These are phyloP conservation scores for Hypoxylon fuscum DNA, from an alignment of 495 filamentous ascomycete species.

Conservation along the genomic window DNA sequence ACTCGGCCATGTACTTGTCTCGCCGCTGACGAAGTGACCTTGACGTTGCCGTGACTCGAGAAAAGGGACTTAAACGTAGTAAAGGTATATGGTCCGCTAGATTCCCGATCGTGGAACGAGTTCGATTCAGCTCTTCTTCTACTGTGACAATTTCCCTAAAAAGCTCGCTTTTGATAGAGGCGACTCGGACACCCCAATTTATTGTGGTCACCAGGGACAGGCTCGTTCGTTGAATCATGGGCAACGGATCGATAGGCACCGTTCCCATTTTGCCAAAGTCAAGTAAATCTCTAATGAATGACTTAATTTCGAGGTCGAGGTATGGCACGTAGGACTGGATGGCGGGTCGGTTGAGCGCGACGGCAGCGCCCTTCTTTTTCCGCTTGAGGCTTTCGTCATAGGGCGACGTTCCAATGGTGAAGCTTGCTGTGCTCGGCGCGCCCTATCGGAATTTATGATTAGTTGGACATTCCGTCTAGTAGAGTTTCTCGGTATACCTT, in stretches of 20 bases:
- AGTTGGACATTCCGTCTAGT: slow-evolving; percentile 1
- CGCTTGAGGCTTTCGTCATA: slow-evolving; percentile 68
- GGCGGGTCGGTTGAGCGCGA: slow-evolving; percentile 69
- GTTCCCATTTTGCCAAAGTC: slow-evolving; percentile 60
- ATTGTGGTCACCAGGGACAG: slow-evolving; percentile 66
- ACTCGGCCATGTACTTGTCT: slow-evolving; percentile 61
- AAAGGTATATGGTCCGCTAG: slow-evolving; percentile 70
- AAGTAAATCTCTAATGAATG: slow-evolving; percentile 65
- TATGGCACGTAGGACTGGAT: slow-evolving; percentile 66
- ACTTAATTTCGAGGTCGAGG: slow-evolving; percentile 66
- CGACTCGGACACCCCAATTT: slow-evolving; percentile 68
- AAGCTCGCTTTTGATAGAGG: slow-evolving; percentile 60
- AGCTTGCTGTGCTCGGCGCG: slow-evolving; percentile 67
- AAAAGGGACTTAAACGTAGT: slow-evolving; percentile 63
- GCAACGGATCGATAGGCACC: slow-evolving; percentile 64
- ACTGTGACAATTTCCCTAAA: slow-evolving; percentile 72
- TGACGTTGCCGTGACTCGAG: slow-evolving; percentile 53
- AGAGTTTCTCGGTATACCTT: slow-evolving; percentile 48
- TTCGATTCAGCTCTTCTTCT: slow-evolving; percentile 65
- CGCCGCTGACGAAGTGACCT: slow-evolving; percentile 64
- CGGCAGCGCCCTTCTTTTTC: slow-evolving; percentile 67
- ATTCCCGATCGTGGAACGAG: slow-evolving; percentile 67
- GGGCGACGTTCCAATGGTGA: slow-evolving; percentile 69
- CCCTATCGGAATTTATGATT: slow-evolving; percentile 48
- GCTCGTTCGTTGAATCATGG: slow-evolving; percentile 66